Percentiles rank a stretch among this genome's conserved stretches.
These are phyloP conservation scores for Podospora comata DNA, from an alignment of 495 filamentous ascomycete species.

Conservation along the genomic window DNA sequence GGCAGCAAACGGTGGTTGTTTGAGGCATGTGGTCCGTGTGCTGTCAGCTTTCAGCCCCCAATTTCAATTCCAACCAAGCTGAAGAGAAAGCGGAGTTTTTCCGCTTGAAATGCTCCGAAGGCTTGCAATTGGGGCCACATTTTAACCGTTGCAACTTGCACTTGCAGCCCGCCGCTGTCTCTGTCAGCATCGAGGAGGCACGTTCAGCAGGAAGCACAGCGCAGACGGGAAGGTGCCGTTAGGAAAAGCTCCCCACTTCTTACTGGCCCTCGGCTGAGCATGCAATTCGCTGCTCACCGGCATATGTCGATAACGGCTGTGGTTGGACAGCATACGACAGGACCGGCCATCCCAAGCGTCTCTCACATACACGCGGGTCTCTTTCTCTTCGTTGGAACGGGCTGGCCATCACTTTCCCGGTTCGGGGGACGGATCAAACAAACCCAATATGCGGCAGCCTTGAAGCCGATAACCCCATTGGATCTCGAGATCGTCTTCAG, in stretches of 20 bases:
- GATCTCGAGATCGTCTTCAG: not conserved
- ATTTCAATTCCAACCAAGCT: not conserved
- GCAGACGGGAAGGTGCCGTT: not conserved
- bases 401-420: constrained; percentile 6
- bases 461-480: constrained; percentile 15
- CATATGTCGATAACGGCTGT: constrained; percentile 23
- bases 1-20: not conserved
- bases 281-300: constrained; percentile 14
- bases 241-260: not conserved
- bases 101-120: not conserved
- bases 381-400: constrained; percentile 4
- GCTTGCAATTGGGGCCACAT: not conserved
- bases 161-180: not conserved
- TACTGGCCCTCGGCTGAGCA: not conserved
- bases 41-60: not conserved
- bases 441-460: constrained; percentile 1
- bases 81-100: not conserved
- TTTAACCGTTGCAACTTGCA: not conserved
- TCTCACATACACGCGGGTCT: not conserved
- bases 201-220: not conserved
- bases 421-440: constrained; percentile 3
- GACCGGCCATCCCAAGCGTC: not conserved
- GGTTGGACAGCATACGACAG: constrained; percentile 47
- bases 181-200: not conserved
- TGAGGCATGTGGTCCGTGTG: constrained; percentile 1